These are phyloP conservation scores for Penicillium robsamsonii DNA, from an alignment of 495 filamentous ascomycete genomes.

Conservation along the genomic window DNA sequence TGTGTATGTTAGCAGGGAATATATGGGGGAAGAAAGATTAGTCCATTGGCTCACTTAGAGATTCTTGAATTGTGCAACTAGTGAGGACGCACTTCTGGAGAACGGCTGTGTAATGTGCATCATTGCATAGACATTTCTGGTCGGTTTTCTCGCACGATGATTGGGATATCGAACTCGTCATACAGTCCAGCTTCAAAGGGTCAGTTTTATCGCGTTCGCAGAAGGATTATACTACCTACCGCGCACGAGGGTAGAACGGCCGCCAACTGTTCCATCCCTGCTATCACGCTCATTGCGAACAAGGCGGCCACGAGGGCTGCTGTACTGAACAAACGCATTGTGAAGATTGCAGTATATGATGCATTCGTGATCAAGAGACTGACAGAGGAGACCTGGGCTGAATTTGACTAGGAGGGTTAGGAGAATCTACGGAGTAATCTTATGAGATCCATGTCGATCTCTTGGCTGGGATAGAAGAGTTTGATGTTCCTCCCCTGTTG, in stretches of 20 bases:
- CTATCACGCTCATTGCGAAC: conserved; percentile 8
- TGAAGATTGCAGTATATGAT: neutral
- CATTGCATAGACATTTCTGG: conserved; percentile 28
- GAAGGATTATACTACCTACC: conserved; percentile 7
- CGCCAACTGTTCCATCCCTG: conserved; percentile 11
- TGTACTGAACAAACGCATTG: conserved; percentile 14
- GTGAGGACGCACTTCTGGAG: conserved; percentile 23
- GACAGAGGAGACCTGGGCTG: neutral
- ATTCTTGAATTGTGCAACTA: conserved; percentile 27
- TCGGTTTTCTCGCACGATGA: conserved; percentile 26
- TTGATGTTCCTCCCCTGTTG: neutral
- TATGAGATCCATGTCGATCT: neutral
- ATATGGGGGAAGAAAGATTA: neutral
- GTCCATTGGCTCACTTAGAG: conserved; percentile 21
- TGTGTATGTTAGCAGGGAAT: neutral
- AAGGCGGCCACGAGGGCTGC: conserved; percentile 6
- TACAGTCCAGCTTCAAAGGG: conserved; percentile 24
- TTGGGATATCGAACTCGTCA: conserved; percentile 21
- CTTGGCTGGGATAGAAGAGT: neutral
- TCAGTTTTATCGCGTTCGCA: neutral
- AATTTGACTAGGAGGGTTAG: neutral
- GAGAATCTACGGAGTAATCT: neutral
- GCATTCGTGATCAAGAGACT: conserved; percentile 1
- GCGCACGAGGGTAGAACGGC: conserved; percentile 19
- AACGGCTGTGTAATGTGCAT: conserved; percentile 15